Conservation (phyloP, 2,329 filamentous ascomycete genomes). For the Talaromyces sp. region DNA sequence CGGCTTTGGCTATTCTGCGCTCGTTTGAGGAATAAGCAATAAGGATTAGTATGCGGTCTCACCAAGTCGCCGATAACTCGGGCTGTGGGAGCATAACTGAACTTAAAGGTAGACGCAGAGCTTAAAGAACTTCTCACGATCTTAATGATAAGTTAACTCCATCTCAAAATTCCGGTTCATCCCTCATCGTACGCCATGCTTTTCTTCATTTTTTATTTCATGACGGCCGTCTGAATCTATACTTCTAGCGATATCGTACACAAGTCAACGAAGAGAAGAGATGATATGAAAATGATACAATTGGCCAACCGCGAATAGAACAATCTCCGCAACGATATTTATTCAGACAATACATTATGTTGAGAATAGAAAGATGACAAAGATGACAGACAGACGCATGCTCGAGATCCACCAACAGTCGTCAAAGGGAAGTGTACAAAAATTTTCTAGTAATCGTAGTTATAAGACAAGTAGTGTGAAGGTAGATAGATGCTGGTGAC, state of each 20-base stretch:
- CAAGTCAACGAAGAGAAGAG: slow-evolving; percentile 7
- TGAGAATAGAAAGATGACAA: background rate
- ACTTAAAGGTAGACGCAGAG: background rate
- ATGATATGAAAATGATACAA: slow-evolving; percentile 4
- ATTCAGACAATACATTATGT: background rate
- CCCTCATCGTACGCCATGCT: background rate
- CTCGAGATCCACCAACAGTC: background rate
- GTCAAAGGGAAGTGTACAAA: slow-evolving; percentile 3
- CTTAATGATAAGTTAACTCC: background rate
- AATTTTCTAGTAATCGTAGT: slow-evolving; percentile 1
- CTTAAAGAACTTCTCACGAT: background rate
- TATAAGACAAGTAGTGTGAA: slow-evolving; percentile 13
- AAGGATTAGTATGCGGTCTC: background rate
- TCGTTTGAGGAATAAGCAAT: slow-evolving; percentile 34
- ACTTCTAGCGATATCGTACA: background rate
- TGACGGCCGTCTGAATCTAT: background rate
- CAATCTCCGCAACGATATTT: background rate
- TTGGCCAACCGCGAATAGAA: background rate
- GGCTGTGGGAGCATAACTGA: background rate
- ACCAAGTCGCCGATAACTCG: background rate
- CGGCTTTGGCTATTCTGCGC: slow-evolving; percentile 37
- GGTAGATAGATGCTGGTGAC: background rate
- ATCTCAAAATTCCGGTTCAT: background rate
- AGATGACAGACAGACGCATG: background rate
- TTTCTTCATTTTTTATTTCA: background rate